Percentiles rank a stretch among this genome's conserved stretches.
phyloP scores from a whole-genome alignment of 2,329 filamentous ascomycete genomes.

The Exophiala xenobiotica region DNA sequence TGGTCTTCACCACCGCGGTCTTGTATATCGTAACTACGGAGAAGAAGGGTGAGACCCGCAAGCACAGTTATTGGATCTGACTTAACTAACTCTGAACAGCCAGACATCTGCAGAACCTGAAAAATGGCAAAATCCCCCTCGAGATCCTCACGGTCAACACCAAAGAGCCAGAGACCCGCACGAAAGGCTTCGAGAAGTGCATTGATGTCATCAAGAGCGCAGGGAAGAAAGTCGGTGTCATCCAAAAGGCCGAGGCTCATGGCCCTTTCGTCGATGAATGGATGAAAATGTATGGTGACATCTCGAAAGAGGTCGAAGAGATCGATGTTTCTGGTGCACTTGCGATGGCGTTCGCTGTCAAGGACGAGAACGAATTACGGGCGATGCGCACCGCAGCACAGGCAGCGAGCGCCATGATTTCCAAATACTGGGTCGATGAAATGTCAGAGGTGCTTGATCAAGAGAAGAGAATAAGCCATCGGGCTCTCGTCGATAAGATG shows the following conservation, averaged over 20 bases:
- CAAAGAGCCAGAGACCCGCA: slow-evolving; percentile 88
- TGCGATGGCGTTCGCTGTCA: slow-evolving; percentile 84
- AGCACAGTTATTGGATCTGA: slow-evolving; percentile 22
- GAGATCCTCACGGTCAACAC: slow-evolving; percentile 81
- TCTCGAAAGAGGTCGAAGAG: slow-evolving; percentile 82
- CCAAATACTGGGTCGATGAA: slow-evolving; percentile 94
- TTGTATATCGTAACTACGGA: slow-evolving; percentile 92
- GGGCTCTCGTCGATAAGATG: slow-evolving; percentile 79
- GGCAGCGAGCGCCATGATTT: slow-evolving; percentile 91
- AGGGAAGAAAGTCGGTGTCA: slow-evolving; percentile 85
- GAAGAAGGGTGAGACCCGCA: slow-evolving; percentile 74
- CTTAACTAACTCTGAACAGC: slow-evolving; percentile 56
- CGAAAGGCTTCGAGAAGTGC: slow-evolving; percentile 83
- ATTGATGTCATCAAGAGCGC: slow-evolving; percentile 82
- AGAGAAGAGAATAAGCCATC: slow-evolving; percentile 96
- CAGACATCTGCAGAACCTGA: slow-evolving; percentile 87
- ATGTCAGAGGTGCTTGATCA: slow-evolving; percentile 96
- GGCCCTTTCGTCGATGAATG: slow-evolving; percentile 96
- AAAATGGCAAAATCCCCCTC: slow-evolving; percentile 86
- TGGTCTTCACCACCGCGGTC: slow-evolving; percentile 84
- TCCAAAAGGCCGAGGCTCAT: slow-evolving; percentile 78
- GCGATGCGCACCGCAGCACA: slow-evolving; percentile 92
- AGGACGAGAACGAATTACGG: slow-evolving; percentile 92
- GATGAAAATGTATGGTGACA: slow-evolving; percentile 77
- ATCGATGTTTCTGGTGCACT: slow-evolving; percentile 81